A percentile compares a stretch with the other conserved stretches of the same genome.
Conservation (phyloP, 306 rosid genomes). For the Castanea crenata region DNA sequence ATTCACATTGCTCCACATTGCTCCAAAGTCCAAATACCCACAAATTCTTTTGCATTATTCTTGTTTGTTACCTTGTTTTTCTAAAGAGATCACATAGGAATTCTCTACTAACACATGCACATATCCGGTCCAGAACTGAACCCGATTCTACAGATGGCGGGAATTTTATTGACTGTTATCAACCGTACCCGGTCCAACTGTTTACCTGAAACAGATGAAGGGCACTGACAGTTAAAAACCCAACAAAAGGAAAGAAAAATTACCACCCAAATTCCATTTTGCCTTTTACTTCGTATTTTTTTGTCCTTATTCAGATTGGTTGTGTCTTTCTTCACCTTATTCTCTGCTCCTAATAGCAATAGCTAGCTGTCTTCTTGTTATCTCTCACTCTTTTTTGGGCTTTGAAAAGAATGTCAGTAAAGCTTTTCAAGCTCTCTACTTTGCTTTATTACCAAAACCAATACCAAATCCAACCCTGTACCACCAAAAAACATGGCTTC, state of each 20-base stretch:
- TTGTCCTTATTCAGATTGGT: neutral
- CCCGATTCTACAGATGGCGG: no score
- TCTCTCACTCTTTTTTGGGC: slow-evolving; percentile 17
- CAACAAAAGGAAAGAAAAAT: neutral
- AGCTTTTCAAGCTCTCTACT: slow-evolving; percentile 26
- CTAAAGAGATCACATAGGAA: no score
- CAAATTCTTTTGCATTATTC: no score
- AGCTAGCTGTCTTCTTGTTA: slow-evolving; percentile 27
- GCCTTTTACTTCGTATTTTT: slow-evolving; percentile 13
- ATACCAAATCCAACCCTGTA: neutral
- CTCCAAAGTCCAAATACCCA: no score
- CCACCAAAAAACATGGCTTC: slow-evolving; percentile 51
- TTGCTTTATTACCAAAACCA: slow-evolving; percentile 10
- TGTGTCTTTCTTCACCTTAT: neutral
- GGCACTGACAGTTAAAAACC: neutral
- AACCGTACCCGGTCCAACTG: neutral
- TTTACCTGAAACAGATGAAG: neutral
- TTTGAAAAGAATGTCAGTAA: slow-evolving; percentile 33
- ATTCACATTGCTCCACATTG: no score
- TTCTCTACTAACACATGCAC: no score
- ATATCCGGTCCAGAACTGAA: no score
- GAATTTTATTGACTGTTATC: neutral
- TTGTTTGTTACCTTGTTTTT: no score
- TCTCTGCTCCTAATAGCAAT: no score
- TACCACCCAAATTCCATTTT: neutral